Conservation (phyloP, 1,284 basidiomycete genomes). For the Leccinum fuscescens region DNA sequence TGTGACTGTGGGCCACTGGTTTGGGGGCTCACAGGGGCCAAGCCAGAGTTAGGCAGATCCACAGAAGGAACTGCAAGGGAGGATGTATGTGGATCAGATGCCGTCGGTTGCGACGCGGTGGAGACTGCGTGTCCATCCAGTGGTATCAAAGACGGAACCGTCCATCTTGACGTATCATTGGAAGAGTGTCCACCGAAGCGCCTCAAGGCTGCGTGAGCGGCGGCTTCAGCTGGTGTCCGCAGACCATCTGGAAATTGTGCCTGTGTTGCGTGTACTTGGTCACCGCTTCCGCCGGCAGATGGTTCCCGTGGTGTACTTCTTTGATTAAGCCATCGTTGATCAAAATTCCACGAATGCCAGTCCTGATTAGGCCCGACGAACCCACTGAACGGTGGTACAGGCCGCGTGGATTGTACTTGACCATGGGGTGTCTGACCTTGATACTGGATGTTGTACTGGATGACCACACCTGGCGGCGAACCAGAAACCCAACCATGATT, state of each 20-base stretch:
- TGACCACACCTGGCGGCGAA: conserved; percentile 41
- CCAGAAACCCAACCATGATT: conserved; percentile 34
- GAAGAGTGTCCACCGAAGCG: conserved; percentile 28
- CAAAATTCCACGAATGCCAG: conserved; percentile 59
- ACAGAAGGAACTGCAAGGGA: neutral
- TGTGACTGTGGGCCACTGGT: conserved; percentile 7
- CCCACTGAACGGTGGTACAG: conserved; percentile 49
- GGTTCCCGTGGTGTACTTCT: conserved; percentile 9
- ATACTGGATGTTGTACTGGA: conserved; percentile 60
- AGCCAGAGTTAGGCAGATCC: neutral
- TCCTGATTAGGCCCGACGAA: conserved; percentile 61
- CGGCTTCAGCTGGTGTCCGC: conserved; percentile 42
- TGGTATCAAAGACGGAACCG: conserved; percentile 52
- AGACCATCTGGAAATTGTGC: conserved; percentile 11
- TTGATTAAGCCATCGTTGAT: conserved; percentile 32
- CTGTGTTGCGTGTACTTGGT: conserved; percentile 12
- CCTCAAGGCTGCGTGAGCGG: conserved; percentile 44
- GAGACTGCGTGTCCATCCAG: conserved; percentile 34
- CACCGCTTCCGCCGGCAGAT: conserved; percentile 8
- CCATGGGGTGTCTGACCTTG: conserved; percentile 34
- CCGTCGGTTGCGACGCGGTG: conserved; percentile 4
- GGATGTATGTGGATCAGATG: conserved; percentile 2
- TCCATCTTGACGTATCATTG: conserved; percentile 19
- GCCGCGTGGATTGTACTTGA: conserved; percentile 33
- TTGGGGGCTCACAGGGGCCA: neutral